Evolutionary conservation across 495 filamentous ascomycete species (phyloP).

Genomic region (Pseudevernia furfuracea): DNA sequence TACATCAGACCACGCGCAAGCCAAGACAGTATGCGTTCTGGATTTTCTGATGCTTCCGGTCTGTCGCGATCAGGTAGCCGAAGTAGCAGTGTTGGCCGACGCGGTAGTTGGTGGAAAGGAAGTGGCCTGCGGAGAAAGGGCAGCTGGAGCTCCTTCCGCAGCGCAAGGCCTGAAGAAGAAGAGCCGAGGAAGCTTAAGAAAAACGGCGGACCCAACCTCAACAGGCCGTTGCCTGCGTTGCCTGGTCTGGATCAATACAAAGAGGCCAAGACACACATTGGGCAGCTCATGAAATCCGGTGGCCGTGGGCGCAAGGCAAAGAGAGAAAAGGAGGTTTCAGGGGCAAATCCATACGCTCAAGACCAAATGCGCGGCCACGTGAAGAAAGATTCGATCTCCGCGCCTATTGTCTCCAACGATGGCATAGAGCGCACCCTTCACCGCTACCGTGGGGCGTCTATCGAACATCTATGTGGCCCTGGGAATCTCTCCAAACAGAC

Average conservation of each 20-base stretch:
- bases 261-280: constrained; percentile 27
- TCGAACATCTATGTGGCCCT: constrained; percentile 2
- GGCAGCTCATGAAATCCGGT: constrained; percentile 24
- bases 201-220: constrained; percentile 25
- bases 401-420: constrained; percentile 13
- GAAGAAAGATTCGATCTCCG: constrained; percentile 18
- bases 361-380: constrained; percentile 14
- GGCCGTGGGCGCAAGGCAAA: constrained; percentile 18
- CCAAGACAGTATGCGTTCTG: constrained; percentile 24
- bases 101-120: constrained; percentile 25
- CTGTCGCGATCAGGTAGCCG: constrained; percentile 19
- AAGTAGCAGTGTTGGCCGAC: constrained; percentile 24
- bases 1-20: constrained; percentile 26
- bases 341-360: constrained; percentile 13
- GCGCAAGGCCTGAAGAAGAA: constrained; percentile 20
- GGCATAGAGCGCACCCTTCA: constrained; percentile 18
- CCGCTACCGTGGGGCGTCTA: constrained; percentile 12
- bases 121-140: constrained; percentile 21
- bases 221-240: constrained; percentile 26
- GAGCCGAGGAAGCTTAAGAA: constrained; percentile 14
- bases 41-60: constrained; percentile 2
- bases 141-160: constrained; percentile 29
- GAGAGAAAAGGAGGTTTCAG: constrained; percentile 3
- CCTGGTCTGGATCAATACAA: constrained; percentile 28
- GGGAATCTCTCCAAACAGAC: not conserved